Percentiles rank a stretch among this genome's conserved stretches.
Evolutionary conservation across 176 grass and related monocot species (phyloP).

Genomic region (Bonia amplexicaulis): DNA sequence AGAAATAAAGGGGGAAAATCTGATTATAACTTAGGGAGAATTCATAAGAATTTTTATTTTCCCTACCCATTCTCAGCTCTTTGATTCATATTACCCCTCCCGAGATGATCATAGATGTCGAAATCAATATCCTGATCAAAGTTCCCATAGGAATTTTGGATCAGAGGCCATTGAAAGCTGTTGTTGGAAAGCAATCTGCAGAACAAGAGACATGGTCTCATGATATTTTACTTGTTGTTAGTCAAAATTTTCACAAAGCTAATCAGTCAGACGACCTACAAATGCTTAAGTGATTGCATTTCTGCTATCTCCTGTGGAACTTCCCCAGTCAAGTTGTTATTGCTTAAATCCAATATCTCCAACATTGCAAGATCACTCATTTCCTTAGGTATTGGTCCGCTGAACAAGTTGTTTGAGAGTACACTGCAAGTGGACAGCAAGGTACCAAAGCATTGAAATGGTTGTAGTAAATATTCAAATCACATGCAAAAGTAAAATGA

Average conservation of each 20-base stretch:
- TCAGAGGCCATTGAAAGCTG: constrained; percentile 47
- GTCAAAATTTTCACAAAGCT: background rate
- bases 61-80: constrained; percentile 63
- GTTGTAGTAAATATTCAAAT: background rate
- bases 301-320: constrained; percentile 74
- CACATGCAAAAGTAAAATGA: background rate
- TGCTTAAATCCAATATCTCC: constrained; percentile 84
- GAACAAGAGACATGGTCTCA: background rate
- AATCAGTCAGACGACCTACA: constrained; percentile 55
- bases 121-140: constrained; percentile 51
- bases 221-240: constrained; percentile 15
- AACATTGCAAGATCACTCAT: constrained; percentile 56
- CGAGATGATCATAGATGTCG: constrained; percentile 35
- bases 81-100: constrained; percentile 41
- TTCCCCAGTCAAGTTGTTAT: constrained; percentile 72
- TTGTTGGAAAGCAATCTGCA: constrained; percentile 88
- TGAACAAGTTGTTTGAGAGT: constrained; percentile 75
- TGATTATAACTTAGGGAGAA: background rate
- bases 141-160: constrained; percentile 43
- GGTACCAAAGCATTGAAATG: constrained; percentile 17
- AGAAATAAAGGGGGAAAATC: background rate
- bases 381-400: constrained; percentile 75
- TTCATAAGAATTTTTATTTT: background rate
- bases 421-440: constrained; percentile 42
- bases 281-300: constrained; percentile 80